Base-by-base conservation (phyloP, 73 alveolate species). In the Paramecium caudatum region DNA sequence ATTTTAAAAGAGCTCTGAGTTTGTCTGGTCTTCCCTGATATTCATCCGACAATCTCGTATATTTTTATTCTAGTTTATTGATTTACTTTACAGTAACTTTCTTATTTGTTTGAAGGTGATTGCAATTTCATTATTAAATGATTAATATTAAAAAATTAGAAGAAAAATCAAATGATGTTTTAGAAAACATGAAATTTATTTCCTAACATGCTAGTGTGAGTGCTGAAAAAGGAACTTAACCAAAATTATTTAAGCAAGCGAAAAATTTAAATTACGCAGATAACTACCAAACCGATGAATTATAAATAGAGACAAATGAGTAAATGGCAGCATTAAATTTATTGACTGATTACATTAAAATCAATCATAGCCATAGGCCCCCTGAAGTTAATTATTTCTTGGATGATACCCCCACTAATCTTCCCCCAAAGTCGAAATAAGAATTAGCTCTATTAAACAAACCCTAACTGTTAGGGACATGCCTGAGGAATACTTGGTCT, bases 1-100 rank as follows among this genome's bases (percentile, higher is more conserved):
- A 55, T 55, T 55, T 55, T 55, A 55, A 55, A 55, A 55, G 80
- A 5, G 80, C 80, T 55, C 80, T 55, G 12, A 55, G 30, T 21
- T 55, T 55, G 23, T 55, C 80, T 55, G 80, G 80, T 55, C 30
- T 55, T 3, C 30, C 30, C 9, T 55, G 23, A 7, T 17, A 55
- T 55, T 55, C 80, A 19, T 55, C 80, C 9, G 80, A 55, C n/a
- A 55, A 55, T 23, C 12, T 10, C 10, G 45, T 10, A 10, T 55
- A 55, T 25, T 55, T 55, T 27, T 21, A 10, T 27, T 49, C 80
- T 55, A 55, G 10, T 27, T 55, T 1, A 19, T 9, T 7, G 23
- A 23, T 21, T 12, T 55, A 16, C 2, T 5, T 2, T 55, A 55
- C 80, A 55, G 30, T 3, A 55, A 10, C 21, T 55, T 55, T 55